Conservation (phyloP, 805 yeast species). For the Jamesozyma jinghongensis region DNA sequence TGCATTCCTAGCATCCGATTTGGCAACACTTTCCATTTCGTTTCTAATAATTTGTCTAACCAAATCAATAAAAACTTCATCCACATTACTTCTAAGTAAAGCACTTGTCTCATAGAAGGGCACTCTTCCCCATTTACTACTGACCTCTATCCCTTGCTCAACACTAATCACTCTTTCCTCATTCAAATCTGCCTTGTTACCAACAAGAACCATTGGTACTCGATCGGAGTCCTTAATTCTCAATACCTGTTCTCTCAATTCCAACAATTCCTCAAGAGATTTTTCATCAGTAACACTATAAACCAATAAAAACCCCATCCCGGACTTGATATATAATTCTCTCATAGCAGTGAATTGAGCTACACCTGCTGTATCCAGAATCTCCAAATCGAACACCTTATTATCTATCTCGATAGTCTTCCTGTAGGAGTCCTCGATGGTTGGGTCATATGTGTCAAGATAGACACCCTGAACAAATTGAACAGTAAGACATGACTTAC, state of each 20-base stretch:
- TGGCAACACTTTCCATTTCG: constrained; percentile 22
- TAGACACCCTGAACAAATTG: constrained; percentile 87
- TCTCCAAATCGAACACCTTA: constrained; percentile 75
- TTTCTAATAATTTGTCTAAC: constrained; percentile 67
- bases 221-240: constrained; percentile 65
- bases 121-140: constrained; percentile 79
- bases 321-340: constrained; percentile 77
- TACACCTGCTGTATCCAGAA: constrained; percentile 86
- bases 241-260: constrained; percentile 73
- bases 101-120: constrained; percentile 94
- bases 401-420: constrained; percentile 85
- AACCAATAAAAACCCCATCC: constrained; percentile 82
- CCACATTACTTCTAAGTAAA: constrained; percentile 80
- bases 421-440: constrained; percentile 91
- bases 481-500: constrained; percentile 87
- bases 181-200: constrained; percentile 80
- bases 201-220: constrained; percentile 86
- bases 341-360: constrained; percentile 97
- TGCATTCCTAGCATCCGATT: constrained; percentile 6
- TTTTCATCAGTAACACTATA: constrained; percentile 73
- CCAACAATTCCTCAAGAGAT: constrained; percentile 68
- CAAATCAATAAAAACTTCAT: constrained; percentile 80
- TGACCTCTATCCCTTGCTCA: constrained; percentile 74
- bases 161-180: constrained; percentile 67
- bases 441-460: constrained; percentile 89